A percentile compares a stretch with the other conserved stretches of the same genome.
Evolutionary conservation across 2,329 filamentous ascomycete species (phyloP).

Genomic region (Plectosphaerella cucumerina): DNA sequence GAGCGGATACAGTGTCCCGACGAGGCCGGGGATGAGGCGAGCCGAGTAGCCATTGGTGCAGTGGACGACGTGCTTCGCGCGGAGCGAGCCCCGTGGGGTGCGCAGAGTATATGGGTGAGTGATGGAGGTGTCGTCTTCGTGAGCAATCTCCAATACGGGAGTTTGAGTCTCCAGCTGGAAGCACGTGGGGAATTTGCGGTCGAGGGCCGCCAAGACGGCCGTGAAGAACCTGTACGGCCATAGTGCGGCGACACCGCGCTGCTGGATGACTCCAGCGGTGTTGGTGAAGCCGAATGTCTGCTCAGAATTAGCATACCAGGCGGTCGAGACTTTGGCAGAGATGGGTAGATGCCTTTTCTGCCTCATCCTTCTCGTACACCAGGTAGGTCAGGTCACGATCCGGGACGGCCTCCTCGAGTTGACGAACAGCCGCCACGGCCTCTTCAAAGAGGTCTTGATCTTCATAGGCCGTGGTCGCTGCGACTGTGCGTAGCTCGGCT

Average conservation of each 20-base stretch:
- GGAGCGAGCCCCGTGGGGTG: background rate
- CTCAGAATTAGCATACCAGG: background rate
- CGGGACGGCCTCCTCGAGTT: background rate
- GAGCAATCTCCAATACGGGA: background rate
- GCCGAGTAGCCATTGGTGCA: constrained; percentile 2
- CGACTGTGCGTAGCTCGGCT: background rate
- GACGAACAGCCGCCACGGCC: background rate
- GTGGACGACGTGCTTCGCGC: background rate
- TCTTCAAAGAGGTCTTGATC: background rate
- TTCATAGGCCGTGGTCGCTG: background rate
- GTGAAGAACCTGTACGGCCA: constrained; percentile 10
- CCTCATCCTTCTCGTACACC: background rate
- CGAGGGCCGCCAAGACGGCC: constrained; percentile 23
- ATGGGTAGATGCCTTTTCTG: background rate
- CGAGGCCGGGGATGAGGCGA: background rate
- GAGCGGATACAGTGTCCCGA: background rate
- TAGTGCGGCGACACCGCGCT: background rate
- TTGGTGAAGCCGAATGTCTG: background rate
- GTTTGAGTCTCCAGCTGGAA: constrained; percentile 1
- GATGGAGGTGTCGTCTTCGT: background rate
- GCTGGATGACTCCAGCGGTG: background rate
- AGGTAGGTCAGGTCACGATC: background rate
- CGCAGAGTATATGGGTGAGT: background rate
- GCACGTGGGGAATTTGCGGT: background rate
- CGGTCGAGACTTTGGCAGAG: background rate